phyloP scores from a whole-genome alignment of 768 basidiomycete genomes.

The Tylopilus vinaceipallidus region DNA sequence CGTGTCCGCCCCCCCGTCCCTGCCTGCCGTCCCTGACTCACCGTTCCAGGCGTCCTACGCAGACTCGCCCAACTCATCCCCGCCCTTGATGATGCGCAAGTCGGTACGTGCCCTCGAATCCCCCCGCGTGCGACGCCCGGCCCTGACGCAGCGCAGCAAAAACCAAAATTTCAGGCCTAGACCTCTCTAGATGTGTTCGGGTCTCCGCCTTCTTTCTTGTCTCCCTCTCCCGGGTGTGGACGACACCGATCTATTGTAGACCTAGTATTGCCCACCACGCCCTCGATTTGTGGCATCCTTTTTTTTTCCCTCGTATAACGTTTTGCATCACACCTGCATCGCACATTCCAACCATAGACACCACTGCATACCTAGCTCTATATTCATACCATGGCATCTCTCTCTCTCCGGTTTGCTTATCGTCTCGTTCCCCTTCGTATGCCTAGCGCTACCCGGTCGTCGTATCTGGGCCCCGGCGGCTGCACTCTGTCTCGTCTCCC shows the following conservation, averaged over 20 bases:
- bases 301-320: neutral
- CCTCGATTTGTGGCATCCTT: constrained; percentile 15
- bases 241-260: constrained; percentile 24
- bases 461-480: no score
- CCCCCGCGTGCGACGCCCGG: no score
- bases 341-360: constrained; percentile 29
- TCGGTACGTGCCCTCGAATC: constrained; percentile 33
- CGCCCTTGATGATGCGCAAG: constrained; percentile 58
- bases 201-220: neutral
- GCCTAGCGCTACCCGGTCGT: no score
- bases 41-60: constrained; percentile 40
- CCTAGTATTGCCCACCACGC: constrained; percentile 10
- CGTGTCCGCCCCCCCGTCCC: constrained; percentile 16
- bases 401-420: no score
- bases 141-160: constrained; percentile 23
- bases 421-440: no score
- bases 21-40: constrained; percentile 7
- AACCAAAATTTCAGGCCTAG: constrained; percentile 37
- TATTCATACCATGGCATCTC: constrained; percentile 36
- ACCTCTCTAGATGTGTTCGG: constrained; percentile 5
- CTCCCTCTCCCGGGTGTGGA: constrained; percentile 12
- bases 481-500: no score
- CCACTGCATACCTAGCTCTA: constrained; percentile 34
- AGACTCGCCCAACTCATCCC: constrained; percentile 38
- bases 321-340: constrained; percentile 22